Evolutionary conservation across 768 basidiomycete species (phyloP), one percentile per base, ranked within the genome.

Genomic region (Phlebiopsis flavidoalba): DNA sequence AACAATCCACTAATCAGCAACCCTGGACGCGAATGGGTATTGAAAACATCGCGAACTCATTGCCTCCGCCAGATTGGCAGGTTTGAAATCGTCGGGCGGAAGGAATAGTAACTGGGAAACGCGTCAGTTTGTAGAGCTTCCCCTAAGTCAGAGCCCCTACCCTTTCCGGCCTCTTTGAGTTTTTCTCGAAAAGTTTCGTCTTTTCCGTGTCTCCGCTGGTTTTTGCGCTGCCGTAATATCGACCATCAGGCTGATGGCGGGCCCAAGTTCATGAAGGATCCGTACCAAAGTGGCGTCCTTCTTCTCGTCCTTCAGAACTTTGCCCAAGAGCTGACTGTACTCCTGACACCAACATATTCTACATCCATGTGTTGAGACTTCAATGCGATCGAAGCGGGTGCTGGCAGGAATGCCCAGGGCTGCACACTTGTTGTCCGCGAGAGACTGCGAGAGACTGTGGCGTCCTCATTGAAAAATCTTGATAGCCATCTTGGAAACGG

Each of bases 181-280:
- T 17, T 8, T 17, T 43, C 17, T 43, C 17, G 3, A 43, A 2
- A 12, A 43, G 12, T 8, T 12, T 12, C n/a, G n/a, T 43, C 17
- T 10, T 12, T 7, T 3, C 40, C 3, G 17, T 12, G 40, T 17
- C 40, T 8, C 8, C 40, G 40, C 40, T 12, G n/a, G 8, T 43
- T 12, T 8, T 12, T 12, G 8, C n/a, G n/a, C 12, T 17, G 10
- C 40, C 26, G 26, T 31, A 31, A 8, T 4, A 24, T 24, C 19
- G 45, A 60, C 71, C 69, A 49, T 67, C 35, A 60, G 66, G 19
- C 53, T 60, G 19, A 31, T 63, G 57, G 0, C 40, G 61, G 73
- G 60, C 46, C 81, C 81, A 82, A n/a, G 57, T 82, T 82, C 80
- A 82, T 79, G 58, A 76, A 79, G 59, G 77, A 77, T 17, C 76